Evolutionary conservation across 192 early-diverging fungal genomes (phyloP), one percentile per base, ranked within the genome.

Genomic region (Paraglomus occultum): DNA sequence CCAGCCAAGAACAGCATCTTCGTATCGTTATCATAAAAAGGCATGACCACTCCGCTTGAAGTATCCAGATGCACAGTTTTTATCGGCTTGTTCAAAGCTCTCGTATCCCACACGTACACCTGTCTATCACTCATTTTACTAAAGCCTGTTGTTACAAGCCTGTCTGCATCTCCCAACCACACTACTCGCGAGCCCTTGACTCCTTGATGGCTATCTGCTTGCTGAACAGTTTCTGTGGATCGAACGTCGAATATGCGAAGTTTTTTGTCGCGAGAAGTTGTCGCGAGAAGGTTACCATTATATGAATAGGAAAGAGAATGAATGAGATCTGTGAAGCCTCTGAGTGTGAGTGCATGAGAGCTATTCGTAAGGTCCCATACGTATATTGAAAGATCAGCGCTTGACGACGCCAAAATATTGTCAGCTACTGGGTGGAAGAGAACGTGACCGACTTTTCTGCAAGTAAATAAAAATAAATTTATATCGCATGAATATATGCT

Each of bases 191-290:
- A 92, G 6, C 96, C 97, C 84, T 99, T 99, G 82, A 98, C 82
- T 49, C 97, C 97, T 72, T 90, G 89, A 82, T 99, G 97, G n/a
- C 92, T 88, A 39, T 70, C 73, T 5, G 86, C 88, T 81, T 96
- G 74, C 87, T 81, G 77, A 18, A 92, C 90, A n/a, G 94, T 80
- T 60, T 90, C 86, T 73, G 90, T 91, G 38, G 91, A 76, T 18
- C 97, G 85, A 40, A 94, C 87, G 86, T 99, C 97, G 77, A 97
- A 95, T 6, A 98, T 80, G 38, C 97, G 88, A 50, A 99, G 74
- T 73, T 90, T 92, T 77, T 99, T 99, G 83, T 99, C 97, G 65
- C 97, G 94, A 77, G 93, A 96, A 5, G 94, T 91, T 3, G 95
- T 95, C 8, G 87, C 91, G 55, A 99, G 67, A 61, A 92, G 75